Conservation (phyloP, 352 stramenopile genomes). For the Thalassiosira livingstoniorum region DNA sequence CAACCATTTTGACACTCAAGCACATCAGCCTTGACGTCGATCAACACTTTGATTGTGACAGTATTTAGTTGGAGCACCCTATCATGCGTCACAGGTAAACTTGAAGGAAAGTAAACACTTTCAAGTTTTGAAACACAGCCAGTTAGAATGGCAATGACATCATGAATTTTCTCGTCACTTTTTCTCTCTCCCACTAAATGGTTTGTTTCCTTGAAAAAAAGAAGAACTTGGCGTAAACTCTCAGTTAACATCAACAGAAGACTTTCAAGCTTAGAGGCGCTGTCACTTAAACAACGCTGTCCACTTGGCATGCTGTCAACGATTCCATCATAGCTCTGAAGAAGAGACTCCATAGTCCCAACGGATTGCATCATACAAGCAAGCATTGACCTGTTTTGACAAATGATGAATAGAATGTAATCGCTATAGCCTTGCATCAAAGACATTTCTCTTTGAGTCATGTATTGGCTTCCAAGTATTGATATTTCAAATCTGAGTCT, state of each 20-base stretch:
- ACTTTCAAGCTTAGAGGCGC: slow-evolving; percentile 57
- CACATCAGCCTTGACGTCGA: slow-evolving; percentile 50
- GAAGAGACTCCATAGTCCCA: slow-evolving; percentile 34
- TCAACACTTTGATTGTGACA: slow-evolving; percentile 37
- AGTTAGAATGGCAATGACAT: slow-evolving; percentile 56
- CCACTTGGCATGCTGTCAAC: slow-evolving; percentile 48
- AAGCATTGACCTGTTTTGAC: slow-evolving; percentile 74
- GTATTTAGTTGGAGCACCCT: slow-evolving; percentile 41
- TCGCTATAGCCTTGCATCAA: slow-evolving; percentile 82
- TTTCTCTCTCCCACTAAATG: slow-evolving; percentile 41
- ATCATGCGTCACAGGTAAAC: slow-evolving; percentile 47
- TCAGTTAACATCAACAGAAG: slow-evolving; percentile 57
- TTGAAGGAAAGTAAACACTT: slow-evolving; percentile 47
- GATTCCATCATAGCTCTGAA: slow-evolving; percentile 51
- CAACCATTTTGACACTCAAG: slow-evolving; percentile 57
- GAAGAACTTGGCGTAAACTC: slow-evolving; percentile 58
- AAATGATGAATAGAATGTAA: slow-evolving; percentile 78
- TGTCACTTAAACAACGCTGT: slow-evolving; percentile 48
- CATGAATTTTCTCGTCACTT: slow-evolving; percentile 41
- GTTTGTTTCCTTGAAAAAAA: slow-evolving; percentile 58
- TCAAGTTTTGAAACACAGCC: slow-evolving; percentile 56
- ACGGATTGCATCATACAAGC: slow-evolving; percentile 61
- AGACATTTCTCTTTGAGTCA: slow-evolving; percentile 81
- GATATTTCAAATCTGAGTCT: slow-evolving; percentile 75
- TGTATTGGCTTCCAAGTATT: slow-evolving; percentile 81